Percentiles rank a stretch among this genome's conserved stretches.
phyloP scores from a whole-genome alignment of 148 eudicot genomes.

The Spergularia marina region DNA sequence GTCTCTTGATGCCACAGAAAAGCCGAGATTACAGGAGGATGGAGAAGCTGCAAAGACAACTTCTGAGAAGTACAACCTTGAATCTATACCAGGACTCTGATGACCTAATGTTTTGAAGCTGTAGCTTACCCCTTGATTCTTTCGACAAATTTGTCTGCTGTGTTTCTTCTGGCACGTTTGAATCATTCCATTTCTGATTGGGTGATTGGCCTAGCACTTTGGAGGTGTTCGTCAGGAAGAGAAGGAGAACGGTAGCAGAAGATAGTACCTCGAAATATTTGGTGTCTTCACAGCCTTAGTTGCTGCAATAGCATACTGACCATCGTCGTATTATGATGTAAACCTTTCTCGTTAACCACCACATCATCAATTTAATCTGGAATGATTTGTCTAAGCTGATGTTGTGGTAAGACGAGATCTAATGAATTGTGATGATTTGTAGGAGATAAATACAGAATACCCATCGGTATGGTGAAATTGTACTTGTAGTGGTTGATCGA shows the following conservation, averaged over 20 bases:
- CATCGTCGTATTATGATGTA: not conserved
- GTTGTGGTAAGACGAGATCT: not conserved
- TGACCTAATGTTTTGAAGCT: not conserved
- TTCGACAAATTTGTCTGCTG: slow-evolving; percentile 2
- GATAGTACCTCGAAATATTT: not conserved
- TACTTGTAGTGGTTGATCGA: no score
- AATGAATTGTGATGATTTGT: not conserved
- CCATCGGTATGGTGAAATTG: no score
- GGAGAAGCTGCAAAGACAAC: slow-evolving; percentile 43
- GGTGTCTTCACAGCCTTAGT: not conserved
- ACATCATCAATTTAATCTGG: not conserved
- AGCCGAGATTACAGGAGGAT: slow-evolving; percentile 37
- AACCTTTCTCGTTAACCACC: not conserved
- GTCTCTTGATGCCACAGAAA: slow-evolving; percentile 52
- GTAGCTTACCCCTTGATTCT: slow-evolving; percentile 10
- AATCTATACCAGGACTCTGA: slow-evolving; percentile 85
- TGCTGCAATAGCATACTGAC: not conserved
- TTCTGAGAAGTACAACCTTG: slow-evolving; percentile 69
- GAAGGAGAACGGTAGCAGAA: not conserved
- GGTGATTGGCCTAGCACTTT: not conserved
- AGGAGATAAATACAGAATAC: not conserved
- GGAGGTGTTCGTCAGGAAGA: not conserved
- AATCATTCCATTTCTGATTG: not conserved
- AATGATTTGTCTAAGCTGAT: not conserved
- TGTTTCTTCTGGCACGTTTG: slow-evolving; percentile 11